Evolutionary conservation across 768 basidiomycete species (phyloP), one percentile per base, ranked within the genome.

Genomic region (Tulasnella calospora): DNA sequence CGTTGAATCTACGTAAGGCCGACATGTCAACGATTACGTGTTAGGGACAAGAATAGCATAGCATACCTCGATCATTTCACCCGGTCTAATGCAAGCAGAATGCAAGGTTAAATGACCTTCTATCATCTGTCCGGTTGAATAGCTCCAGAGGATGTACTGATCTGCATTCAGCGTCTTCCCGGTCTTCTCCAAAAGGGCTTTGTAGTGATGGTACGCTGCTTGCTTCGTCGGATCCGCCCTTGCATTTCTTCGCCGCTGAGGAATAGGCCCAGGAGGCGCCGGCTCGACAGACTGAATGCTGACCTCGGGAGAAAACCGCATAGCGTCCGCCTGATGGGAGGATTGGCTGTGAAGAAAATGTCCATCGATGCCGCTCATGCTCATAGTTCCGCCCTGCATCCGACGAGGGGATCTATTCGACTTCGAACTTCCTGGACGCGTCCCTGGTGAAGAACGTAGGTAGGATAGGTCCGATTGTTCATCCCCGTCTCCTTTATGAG

Each of bases 31-130:
- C 47, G 9, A 51, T 23, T 19, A 23, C 47, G 23, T 23, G 3
- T 21, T 51, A 40, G 10, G 38, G 38, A 40, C 47, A 51, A 21
- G 23, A 51, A 23, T n/a, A 57, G 21, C 15, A 33, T 67, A 10
- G 23, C 61, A 12, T 67, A 67, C 61, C 61, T 67, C 61, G 12
- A 67, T 67, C 61, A 67, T 67, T 67, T 67, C 61, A 67, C 61
- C 61, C 5, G 61, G 61, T 13, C 61, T 67, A n/a, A 67, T 67
- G 61, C 61, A 67, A n/a, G 61, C 61, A 33, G 61, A n/a, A 5
- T 67, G 21, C 33, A 67, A 67, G 5, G 61, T 67, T 13, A 67
- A 5, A 67, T 67, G 61, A 9, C 27, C 33, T 33, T 67, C 61
- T 33, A 67, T 67, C 61, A 67, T 30, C 61, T 67, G 61, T 13